phyloP scores from a whole-genome alignment of 2,329 filamentous ascomycete species.

The Mollisiaceae sp. region DNA sequence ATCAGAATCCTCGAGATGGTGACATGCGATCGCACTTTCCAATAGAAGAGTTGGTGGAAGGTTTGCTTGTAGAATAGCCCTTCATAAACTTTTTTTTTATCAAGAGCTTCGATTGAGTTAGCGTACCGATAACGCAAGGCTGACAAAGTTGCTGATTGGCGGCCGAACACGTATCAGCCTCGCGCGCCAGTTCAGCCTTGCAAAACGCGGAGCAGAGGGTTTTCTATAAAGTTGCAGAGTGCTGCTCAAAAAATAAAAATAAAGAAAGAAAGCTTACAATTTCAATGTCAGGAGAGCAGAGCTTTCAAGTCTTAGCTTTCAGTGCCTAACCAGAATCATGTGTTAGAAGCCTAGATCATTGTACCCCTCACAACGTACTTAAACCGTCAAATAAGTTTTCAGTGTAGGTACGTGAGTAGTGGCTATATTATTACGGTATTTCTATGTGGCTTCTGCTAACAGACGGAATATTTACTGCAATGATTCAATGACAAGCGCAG shows the following conservation, averaged over 20 bases:
- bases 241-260: no score
- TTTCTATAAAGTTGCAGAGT: no score
- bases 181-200: background rate
- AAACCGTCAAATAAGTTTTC: background rate
- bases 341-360: background rate
- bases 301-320: background rate
- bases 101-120: background rate
- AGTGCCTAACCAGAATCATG: background rate
- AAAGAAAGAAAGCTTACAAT: no score
- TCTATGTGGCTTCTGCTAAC: background rate
- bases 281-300: no score
- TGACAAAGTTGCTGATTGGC: background rate
- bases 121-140: conserved; percentile 8
- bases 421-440: background rate
- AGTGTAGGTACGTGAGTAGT: background rate
- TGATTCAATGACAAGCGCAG: conserved; percentile 85
- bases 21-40: conserved; percentile 24
- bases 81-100: conserved; percentile 28
- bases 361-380: background rate
- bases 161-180: background rate
- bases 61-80: background rate
- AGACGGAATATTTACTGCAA: conserved; percentile 36
- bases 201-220: background rate
- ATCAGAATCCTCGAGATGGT: conserved; percentile 29
- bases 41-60: background rate